Evolutionary conservation across 306 rosid genomes (phyloP).

Genomic region (Ormosia semicastrata): DNA sequence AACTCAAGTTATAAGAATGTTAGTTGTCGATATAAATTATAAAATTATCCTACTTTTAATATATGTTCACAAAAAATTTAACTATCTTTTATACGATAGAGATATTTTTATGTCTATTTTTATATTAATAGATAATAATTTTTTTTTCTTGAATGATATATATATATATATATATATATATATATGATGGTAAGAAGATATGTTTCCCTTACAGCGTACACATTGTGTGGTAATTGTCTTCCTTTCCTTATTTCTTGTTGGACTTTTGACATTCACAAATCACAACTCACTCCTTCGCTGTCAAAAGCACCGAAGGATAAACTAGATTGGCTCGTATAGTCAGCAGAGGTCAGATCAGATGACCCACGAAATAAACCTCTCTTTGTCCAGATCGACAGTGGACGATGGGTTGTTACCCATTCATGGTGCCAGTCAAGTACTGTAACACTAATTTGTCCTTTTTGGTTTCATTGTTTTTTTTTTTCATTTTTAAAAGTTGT

Average conservation of each 20-base stretch:
- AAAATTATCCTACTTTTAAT: no score
- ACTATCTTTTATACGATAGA: no score
- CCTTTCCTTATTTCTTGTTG: neutral
- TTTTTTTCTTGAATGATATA: neutral
- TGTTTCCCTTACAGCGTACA: neutral
- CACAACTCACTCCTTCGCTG: neutral
- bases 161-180: neutral
- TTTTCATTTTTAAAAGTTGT: slow-evolving; percentile 31
- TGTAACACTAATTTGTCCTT: neutral
- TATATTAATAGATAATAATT: neutral
- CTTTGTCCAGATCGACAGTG: slow-evolving; percentile 30
- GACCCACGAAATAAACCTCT: slow-evolving; percentile 36
- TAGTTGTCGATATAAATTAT: no score
- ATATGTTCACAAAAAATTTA: no score
- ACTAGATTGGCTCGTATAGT: slow-evolving; percentile 30
- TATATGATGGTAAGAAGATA: neutral
- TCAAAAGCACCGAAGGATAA: slow-evolving; percentile 30
- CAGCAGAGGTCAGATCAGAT: slow-evolving; percentile 34
- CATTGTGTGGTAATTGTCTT: slow-evolving; percentile 12
- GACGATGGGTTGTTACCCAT: slow-evolving; percentile 53
- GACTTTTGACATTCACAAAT: slow-evolving; percentile 14
- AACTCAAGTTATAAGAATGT: no score
- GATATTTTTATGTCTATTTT: neutral
- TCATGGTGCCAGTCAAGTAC: slow-evolving; percentile 17
- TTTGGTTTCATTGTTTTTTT: neutral